Evolutionary conservation across 306 rosid genomes (phyloP), one percentile per base, ranked within the genome.

Genomic region (Psophocarpus tetragonolobus): DNA sequence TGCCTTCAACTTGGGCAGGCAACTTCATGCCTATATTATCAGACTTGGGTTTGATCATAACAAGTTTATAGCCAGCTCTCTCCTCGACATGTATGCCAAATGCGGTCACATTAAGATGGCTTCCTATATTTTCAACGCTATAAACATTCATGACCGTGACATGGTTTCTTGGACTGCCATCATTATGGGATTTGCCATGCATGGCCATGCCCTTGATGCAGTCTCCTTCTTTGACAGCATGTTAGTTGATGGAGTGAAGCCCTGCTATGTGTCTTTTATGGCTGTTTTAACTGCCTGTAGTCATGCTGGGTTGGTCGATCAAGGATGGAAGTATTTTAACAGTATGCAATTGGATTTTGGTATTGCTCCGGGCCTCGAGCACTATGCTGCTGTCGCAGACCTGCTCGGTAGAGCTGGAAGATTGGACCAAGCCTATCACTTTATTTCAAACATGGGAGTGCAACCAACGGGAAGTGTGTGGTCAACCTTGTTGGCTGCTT

Each of bases 151-250:
- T 83, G 98, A 94, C 10, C 91, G 71, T 83, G 98, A 94, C 82
- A 91, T 86, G 84, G 94, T 94, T 66, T 85, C 96, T 26, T 94
- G 97, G 97, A 92, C 98, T 10, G 90, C 97, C 82, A 90, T 94
- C 81, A 90, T 89, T 58, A 94, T 94, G 98, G 98, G 97, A 73
- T 94, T 86, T 82, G 97, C 96, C 44, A 74, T 92, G 64, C 95
- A 92, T 6, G 98, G 98, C 21, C 87, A 87, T 79, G 96, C 92
- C 58, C 81, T 72, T 64, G 94, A 90, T 75, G 96, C 98, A 29
- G 90, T 92, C 81, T 76, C 76, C 27, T 83, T 92, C 72, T 94
- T 90, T 76, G 86, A 90, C 74, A 80, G 68, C 79, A 94, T 94
- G 98, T 73, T 86, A 78, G 64, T n/a, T 57, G 88, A 82, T 82